Base-by-base conservation (phyloP, 2,329 filamentous ascomycete genomes). In the Chrysoporthe puriensis region DNA sequence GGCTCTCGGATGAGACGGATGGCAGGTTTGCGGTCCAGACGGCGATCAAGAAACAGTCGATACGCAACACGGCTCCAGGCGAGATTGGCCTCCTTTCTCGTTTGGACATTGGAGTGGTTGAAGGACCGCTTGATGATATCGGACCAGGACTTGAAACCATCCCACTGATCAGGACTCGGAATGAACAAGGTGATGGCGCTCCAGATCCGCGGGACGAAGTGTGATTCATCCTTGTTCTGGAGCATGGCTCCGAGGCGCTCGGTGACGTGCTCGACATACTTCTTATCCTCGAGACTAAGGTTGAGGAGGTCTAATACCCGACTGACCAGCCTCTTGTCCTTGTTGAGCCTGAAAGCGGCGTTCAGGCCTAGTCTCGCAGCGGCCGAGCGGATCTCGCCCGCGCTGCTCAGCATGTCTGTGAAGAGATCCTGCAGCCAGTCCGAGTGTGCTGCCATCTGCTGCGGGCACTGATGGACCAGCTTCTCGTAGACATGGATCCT, bases 21-120 rank as follows among this genome's bases (percentile, higher is more conserved):
- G 4, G 43, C 44, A 11, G 32, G 57, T 4, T 62, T 67, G 46
- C 56, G 42, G 8, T 46, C 54, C 59, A 70, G 46, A 5, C 80
- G 80, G 26, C 88, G 84, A 71, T 90, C 88, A 0, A 90, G 85
- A 64, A 90, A 86, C 18, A 93, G 84, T 7, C 90, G 86, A 75
- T 91, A 97, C 26, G 96, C 86, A 57, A 97, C 88, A 64, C 92
- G 90, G 73, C 92, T 93, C 92, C 95, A 97, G 0, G 94, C 94
- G 66, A 90, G 82, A 73, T 95, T 93, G 32, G 94, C 92, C 73
- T 96, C 90, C 16, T 88, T 83, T 73, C 90, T 93, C 57, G 90
- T 91, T 57, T 85, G 80, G 3, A 85, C 80, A 70, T 97, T 93
- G 63, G 86, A 86, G 72, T 88, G 91, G 75, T 97, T 97, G 78